Evolutionary conservation across 1,284 basidiomycete species (phyloP).

Genomic region (Ustilago lituana): DNA sequence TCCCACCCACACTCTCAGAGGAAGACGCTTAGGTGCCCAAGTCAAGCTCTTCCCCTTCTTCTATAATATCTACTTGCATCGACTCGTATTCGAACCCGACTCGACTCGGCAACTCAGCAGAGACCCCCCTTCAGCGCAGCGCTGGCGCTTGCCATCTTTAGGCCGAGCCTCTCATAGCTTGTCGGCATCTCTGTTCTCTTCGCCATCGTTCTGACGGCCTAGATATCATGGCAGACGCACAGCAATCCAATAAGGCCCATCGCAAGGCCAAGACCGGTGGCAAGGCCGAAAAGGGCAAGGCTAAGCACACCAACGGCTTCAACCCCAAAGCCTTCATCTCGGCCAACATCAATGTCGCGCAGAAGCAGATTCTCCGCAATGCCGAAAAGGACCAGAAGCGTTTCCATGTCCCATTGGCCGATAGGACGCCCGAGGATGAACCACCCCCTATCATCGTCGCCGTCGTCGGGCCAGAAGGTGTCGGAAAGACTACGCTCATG

Average conservation of each 20-base stretch:
- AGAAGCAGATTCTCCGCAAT: constrained; percentile 86
- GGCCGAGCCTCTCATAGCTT: constrained; percentile 1
- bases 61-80: too few species aligned
- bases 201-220: too few species aligned
- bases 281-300: constrained; percentile 56
- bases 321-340: constrained; percentile 97
- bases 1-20: too few species aligned
- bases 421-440: constrained; percentile 83
- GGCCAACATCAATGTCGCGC: constrained; percentile 67
- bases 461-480: constrained; percentile 96
- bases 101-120: too few species aligned
- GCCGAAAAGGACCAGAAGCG: constrained; percentile 93
- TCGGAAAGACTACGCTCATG: constrained; percentile 92
- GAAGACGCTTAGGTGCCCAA: too few species aligned
- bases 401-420: constrained; percentile 93
- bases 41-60: too few species aligned
- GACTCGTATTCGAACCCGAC: too few species aligned
- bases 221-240: constrained; percentile 57
- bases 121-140: constrained; percentile 2
- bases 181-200: too few species aligned
- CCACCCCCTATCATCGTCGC: constrained; percentile 95
- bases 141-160: constrained; percentile 11
- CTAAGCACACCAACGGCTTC: constrained; percentile 71
- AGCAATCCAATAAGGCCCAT: constrained; percentile 61
- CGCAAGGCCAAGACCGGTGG: constrained; percentile 59